phyloP scores from a whole-genome alignment of 2,329 filamentous ascomycete genomes.

The Beauveria varroae region DNA sequence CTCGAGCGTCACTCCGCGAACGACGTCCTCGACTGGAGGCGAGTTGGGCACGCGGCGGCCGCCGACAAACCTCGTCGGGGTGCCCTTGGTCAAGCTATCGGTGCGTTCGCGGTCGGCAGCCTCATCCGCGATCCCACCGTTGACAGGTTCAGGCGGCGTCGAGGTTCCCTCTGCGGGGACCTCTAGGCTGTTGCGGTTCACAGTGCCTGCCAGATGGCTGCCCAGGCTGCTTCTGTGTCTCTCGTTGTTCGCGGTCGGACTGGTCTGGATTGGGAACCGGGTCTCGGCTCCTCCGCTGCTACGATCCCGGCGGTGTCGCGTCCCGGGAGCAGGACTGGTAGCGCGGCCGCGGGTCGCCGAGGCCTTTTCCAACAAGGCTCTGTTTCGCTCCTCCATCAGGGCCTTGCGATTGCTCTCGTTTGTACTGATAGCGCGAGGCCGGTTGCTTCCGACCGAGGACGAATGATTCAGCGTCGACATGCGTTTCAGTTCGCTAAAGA shows the following conservation, averaged over 20 bases:
- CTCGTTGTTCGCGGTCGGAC: constrained; percentile 47
- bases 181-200: constrained; percentile 67
- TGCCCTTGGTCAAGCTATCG: constrained; percentile 17
- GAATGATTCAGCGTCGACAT: constrained; percentile 64
- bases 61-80: constrained; percentile 36
- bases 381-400: constrained; percentile 87
- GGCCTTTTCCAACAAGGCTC: constrained; percentile 65
- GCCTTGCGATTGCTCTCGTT: constrained; percentile 93
- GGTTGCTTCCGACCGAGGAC: constrained; percentile 47
- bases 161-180: constrained; percentile 58
- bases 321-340: constrained; percentile 59
- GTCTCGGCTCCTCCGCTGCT: constrained; percentile 68
- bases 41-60: constrained; percentile 35
- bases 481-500: constrained; percentile 94
- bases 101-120: constrained; percentile 15
- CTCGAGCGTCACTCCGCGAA: constrained; percentile 43
- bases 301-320: constrained; percentile 69
- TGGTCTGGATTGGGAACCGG: constrained; percentile 75
- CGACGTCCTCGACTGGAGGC: constrained; percentile 23
- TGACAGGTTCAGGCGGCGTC: constrained; percentile 33
- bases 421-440: constrained; percentile 82
- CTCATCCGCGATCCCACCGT: constrained; percentile 30
- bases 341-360: constrained; percentile 62
- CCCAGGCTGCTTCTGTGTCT: constrained; percentile 43
- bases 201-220: constrained; percentile 39